Base-by-base conservation (phyloP, 805 yeast genomes). In the Candida ipomoeae region DNA sequence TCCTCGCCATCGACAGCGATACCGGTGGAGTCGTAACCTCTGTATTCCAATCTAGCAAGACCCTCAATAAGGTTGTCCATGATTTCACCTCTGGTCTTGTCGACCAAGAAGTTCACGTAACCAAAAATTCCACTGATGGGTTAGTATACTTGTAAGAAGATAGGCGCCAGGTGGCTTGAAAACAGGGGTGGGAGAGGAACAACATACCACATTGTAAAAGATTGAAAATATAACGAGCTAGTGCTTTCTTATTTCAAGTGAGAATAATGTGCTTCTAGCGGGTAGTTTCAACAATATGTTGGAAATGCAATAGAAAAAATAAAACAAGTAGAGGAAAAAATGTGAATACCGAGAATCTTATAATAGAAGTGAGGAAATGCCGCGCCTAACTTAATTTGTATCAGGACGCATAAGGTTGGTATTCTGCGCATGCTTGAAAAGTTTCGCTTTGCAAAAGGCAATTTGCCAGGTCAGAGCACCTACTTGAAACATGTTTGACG, bases 11-110 rank as follows among this genome's bases (percentile, higher is more conserved):
- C 97, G 57, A 94, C 81, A 56, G 98, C 97, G 53, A 94, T 77
- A 64, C 99, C 99, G 21, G 97, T 86, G 18, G 98, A 91, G 71
- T 94, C 99, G 64, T 94, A 94, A 41, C 99, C 99, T 73, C 99
- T 86, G 74, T 94, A 94, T 71, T 94, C 99, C 62, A 94, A 80
- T 64, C 96, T 84, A 54, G 73, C 75, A 52, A 85, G 77, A 56
- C 96, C 96, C 62, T 90, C 97, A 46, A 92, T 79, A 57, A 94
- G 80, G 52, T 90, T 89, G 68, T 85, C 89, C 55, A 92, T 78
- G 69, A 94, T 90, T 63, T 92, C 97, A 44, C 96, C 97, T 71
- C 98, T 81, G 48, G 90, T 78, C 68, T 83, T 88, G 60, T 90
- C 96, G 52, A 89, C 96, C 66, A 92, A 80, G 70, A 88, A 94